Evolutionary conservation across 2,329 filamentous ascomycete species (phyloP), one percentile per base, ranked within the genome.

Genomic region (Macrophomina pseudophaseolina): DNA sequence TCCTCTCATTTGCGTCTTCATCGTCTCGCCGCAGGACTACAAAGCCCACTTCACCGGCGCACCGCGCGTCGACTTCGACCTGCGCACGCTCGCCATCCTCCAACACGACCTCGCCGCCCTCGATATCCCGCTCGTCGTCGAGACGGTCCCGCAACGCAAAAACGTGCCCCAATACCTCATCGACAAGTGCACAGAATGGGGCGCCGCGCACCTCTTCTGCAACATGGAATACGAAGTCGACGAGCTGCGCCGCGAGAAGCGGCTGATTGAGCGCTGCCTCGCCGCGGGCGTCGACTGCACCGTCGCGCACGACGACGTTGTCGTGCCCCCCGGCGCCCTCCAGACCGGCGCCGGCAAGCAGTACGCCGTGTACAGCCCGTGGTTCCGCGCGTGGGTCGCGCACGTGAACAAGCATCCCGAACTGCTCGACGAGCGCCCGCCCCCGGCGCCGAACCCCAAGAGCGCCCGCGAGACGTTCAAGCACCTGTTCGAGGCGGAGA

Each of bases 161-260:
- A 78, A 83, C 0, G 82, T 95, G 0, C 86, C 89, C 0, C 76
- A 76, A 1, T 82, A 88, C 4, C 82, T 97, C 9, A 71, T 91
- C 1, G 85, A 89, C 62, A 80, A 94, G 48, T 86, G 91, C 75
- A 80, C 87, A 35, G 81, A 87, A 68, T 97, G 92, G 93, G 87
- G 86, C 0, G 90, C 87, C 0, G 89, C 84, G 58, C 91, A 95
- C 72, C 70, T 97, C 2, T 96, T 88, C 72, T 88, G 91, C 56
- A 97, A 97, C 74, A 87, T 93, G 66, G 93, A 97, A 75, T 97
- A 97, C 73, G 94, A 97, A 76, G 92, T 96, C 0, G 94, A 97
- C 74, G 94, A 97, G 79, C 79, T 97, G 67, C 84, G 93, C 51
- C 84, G 93, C 5, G 94, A 97, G 72, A 87, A 88, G 1, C 82